Conservation (phyloP, 2,329 filamentous ascomycete species). For the Diaporthe caulivora region DNA sequence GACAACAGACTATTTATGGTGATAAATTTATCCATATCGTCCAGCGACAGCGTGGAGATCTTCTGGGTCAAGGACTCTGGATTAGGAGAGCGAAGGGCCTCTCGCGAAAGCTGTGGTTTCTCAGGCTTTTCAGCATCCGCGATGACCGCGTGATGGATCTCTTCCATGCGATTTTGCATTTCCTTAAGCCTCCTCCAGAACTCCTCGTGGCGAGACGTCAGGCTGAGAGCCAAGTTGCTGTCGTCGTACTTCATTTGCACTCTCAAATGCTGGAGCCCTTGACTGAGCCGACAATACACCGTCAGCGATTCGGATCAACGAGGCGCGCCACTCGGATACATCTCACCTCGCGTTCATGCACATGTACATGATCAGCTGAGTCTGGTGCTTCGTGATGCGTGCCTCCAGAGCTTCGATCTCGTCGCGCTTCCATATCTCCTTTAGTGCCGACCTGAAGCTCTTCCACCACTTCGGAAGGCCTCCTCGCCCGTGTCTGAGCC, state of each 20-base stretch:
- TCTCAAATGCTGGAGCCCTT: background rate
- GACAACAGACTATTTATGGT: background rate
- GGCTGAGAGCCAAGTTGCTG: background rate
- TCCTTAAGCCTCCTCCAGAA: background rate
- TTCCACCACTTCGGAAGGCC: conserved; percentile 7
- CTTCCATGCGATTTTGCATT: background rate
- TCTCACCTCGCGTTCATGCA: background rate
- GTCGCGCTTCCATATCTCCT: background rate
- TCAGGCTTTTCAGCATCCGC: background rate
- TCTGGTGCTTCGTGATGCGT: background rate
- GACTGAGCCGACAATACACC: background rate
- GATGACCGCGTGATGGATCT: background rate
- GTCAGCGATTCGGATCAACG: background rate
- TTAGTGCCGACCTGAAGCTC: conserved; percentile 2
- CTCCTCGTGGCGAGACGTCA: background rate
- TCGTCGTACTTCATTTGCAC: background rate
- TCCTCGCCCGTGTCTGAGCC: background rate
- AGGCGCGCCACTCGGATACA: no score
- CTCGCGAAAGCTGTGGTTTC: background rate
- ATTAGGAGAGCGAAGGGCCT: no score
- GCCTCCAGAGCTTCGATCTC: conserved; percentile 9
- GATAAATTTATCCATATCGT: background rate
- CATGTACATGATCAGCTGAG: background rate
- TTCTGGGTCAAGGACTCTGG: background rate
- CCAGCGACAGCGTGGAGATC: background rate